These are phyloP conservation scores for Citeromyces siamensis DNA, from an alignment of 1,139 yeast species.

Conservation along the genomic window DNA sequence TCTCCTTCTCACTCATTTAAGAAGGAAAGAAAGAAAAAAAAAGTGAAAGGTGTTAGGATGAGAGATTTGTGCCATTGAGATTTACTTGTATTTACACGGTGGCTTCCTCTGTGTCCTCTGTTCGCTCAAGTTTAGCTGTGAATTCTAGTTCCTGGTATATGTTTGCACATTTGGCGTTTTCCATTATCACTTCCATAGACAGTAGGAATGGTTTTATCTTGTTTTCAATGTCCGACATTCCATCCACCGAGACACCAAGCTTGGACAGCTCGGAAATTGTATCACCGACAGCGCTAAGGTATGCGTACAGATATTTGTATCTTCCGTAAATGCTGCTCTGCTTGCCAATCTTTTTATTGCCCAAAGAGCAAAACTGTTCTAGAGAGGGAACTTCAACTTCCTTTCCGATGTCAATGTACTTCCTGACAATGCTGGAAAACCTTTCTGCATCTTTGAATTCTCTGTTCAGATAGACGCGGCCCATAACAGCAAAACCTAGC, in stretches of 20 bases:
- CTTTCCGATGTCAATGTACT: background rate
- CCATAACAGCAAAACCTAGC: background rate
- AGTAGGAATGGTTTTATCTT: background rate
- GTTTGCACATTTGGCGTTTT: background rate
- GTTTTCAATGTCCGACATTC: background rate
- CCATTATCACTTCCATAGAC: background rate
- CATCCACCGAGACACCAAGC: background rate
- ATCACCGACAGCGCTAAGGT: background rate
- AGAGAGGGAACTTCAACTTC: background rate
- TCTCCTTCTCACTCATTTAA: slow-evolving; percentile 2
- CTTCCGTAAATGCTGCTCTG: slow-evolving; percentile 1
- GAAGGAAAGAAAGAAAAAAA: background rate
- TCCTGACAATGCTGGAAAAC: background rate
- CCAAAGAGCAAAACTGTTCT: background rate
- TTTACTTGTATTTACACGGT: too few species aligned
- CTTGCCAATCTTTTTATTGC: background rate
- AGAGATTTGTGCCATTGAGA: too few species aligned
- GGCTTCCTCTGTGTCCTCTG: too few species aligned
- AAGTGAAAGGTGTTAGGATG: too few species aligned
- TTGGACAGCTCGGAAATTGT: background rate
- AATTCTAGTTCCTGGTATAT: background rate
- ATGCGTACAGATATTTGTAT: background rate
- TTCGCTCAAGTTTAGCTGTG: background rate
- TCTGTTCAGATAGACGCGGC: background rate
- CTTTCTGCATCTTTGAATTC: background rate